These are phyloP conservation scores for Scutellaria barbata DNA, from an alignment of 257 asterid genomes.

Conservation along the genomic window DNA sequence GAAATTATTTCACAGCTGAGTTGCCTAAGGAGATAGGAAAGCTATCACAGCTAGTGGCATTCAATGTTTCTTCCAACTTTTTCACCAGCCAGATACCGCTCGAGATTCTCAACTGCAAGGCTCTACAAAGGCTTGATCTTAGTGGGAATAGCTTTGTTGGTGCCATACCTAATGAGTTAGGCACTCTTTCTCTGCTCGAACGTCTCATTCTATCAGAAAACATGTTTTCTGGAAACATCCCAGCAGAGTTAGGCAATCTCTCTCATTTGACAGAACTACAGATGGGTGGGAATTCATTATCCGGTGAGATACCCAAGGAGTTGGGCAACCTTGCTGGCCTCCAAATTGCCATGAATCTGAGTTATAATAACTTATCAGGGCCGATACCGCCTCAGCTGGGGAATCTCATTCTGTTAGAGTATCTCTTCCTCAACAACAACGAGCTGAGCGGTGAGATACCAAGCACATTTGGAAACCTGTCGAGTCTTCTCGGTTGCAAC, in stretches of 20 bases:
- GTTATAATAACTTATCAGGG: conserved; percentile 75
- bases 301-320: conserved; percentile 82
- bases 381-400: conserved; percentile 83
- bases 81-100: conserved; percentile 65
- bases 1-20: conserved; percentile 61
- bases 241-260: conserved; percentile 75
- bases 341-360: conserved; percentile 87
- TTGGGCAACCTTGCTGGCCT: conserved; percentile 71
- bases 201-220: conserved; percentile 76
- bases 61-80: conserved; percentile 70
- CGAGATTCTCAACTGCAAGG: conserved; percentile 69
- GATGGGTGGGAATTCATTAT: conserved; percentile 78
- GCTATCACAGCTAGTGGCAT: conserved; percentile 69
- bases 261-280: conserved; percentile 87
- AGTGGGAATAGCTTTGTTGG: conserved; percentile 68
- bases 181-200: conserved; percentile 77
- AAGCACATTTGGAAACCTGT: conserved; percentile 69
- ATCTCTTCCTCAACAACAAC: conserved; percentile 70
- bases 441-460: conserved; percentile 82
- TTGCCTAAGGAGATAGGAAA: conserved; percentile 76
- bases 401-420: conserved; percentile 72
- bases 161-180: conserved; percentile 62
- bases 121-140: conserved; percentile 85
- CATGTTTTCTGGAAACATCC: conserved; percentile 68
- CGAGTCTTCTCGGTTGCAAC: conserved; percentile 85